Percentiles rank a stretch among this genome's conserved stretches.
These are phyloP conservation scores for Penicillium sp. DNA, from an alignment of 2,329 filamentous ascomycete genomes.

Conservation along the genomic window DNA sequence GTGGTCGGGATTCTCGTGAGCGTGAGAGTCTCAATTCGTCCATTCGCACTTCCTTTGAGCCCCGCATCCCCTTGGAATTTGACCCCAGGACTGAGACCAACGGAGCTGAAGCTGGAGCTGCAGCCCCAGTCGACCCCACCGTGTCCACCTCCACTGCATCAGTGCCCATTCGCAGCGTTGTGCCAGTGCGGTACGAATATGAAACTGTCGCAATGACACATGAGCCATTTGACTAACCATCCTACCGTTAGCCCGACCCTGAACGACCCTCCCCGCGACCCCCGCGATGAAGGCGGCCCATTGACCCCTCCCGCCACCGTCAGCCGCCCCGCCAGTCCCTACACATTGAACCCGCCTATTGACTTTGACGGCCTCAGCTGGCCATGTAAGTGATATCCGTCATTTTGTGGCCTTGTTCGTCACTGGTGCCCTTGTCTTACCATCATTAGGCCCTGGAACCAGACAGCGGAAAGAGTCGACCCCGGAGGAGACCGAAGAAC, in stretches of 20 bases:
- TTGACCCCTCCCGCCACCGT: constrained; percentile 54
- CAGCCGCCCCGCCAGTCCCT: constrained; percentile 54
- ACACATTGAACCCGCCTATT: constrained; percentile 51
- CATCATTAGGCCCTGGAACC: constrained; percentile 45
- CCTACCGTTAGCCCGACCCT: constrained; percentile 30
- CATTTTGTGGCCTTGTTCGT: background rate
- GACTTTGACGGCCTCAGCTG: constrained; percentile 56
- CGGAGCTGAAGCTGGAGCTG: constrained; percentile 1
- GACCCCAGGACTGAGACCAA: constrained; percentile 21
- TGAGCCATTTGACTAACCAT: constrained; percentile 6
- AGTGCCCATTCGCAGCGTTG: constrained; percentile 16
- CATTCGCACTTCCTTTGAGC: constrained; percentile 59
- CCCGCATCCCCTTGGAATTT: constrained; percentile 35
- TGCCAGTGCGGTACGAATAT: constrained; percentile 28
- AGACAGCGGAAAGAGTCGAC: constrained; percentile 57
- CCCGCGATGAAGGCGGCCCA: constrained; percentile 52
- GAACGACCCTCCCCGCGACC: constrained; percentile 55
- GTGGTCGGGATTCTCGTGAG: constrained; percentile 55
- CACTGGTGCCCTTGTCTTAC: constrained; percentile 12
- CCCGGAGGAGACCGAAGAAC: constrained; percentile 58
- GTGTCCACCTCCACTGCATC: constrained; percentile 16
- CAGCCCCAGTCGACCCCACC: constrained; percentile 1
- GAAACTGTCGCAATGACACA: background rate
- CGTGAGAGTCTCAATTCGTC: constrained; percentile 60
- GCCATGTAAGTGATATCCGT: constrained; percentile 47